Conservation (phyloP, 129 eudicot species). For the Flaveria robusta region DNA sequence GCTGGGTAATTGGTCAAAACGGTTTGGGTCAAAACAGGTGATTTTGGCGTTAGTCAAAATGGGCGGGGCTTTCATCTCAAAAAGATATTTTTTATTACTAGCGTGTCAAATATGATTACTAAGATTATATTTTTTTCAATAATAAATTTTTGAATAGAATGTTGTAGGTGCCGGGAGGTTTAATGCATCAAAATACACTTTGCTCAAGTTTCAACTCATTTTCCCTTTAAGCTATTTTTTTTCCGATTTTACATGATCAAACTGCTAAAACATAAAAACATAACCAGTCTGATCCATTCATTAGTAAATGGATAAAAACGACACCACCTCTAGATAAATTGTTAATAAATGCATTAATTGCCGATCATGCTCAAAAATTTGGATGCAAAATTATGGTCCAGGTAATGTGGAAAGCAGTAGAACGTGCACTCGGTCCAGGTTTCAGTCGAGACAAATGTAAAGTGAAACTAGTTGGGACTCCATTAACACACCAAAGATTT, state of each 20-base stretch:
- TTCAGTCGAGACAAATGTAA: constrained; percentile 79
- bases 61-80: background rate
- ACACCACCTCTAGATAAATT: background rate
- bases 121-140: background rate
- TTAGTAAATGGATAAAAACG: background rate
- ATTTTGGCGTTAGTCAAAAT: background rate
- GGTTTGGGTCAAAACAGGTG: background rate
- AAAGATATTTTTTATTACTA: background rate
- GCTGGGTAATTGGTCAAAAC: background rate
- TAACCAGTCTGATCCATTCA: background rate
- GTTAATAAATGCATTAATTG: background rate
- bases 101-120: background rate
- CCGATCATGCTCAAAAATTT: background rate
- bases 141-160: background rate
- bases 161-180: background rate
- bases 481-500: constrained; percentile 82
- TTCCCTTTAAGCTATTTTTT: background rate
- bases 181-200: background rate
- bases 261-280: background rate
- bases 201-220: background rate
- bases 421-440: constrained; percentile 80
- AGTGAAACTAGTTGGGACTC: constrained; percentile 85
- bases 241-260: background rate
- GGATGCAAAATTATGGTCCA: constrained; percentile 13
- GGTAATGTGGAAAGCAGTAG: constrained; percentile 96